These are phyloP conservation scores for Aegle marmelos DNA, from an alignment of 345 rosid species.

Conservation along the genomic window DNA sequence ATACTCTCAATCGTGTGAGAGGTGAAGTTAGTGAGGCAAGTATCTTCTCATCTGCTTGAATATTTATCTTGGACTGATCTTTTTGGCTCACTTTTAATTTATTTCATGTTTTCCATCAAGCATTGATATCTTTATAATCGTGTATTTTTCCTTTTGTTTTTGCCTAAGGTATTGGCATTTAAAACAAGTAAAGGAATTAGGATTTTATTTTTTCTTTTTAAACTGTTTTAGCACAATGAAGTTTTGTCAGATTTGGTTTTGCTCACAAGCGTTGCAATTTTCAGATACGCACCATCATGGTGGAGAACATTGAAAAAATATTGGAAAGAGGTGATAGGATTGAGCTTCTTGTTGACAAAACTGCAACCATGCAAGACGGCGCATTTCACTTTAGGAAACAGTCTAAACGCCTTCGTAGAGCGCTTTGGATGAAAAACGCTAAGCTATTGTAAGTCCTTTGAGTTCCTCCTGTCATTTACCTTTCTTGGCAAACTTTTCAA, in stretches of 20 bases:
- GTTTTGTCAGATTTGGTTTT: neutral
- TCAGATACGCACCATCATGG: slow-evolving; percentile 93
- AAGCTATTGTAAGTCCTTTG: slow-evolving; percentile 72
- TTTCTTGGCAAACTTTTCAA: neutral
- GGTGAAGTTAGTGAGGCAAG: slow-evolving; percentile 94
- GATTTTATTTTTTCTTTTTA: slow-evolving; percentile 3
- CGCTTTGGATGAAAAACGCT: slow-evolving; percentile 97
- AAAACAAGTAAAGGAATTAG: neutral
- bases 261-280: neutral
- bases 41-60: slow-evolving; percentile 17
- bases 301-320: slow-evolving; percentile 94
- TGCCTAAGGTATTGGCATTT: neutral
- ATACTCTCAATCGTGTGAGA: slow-evolving; percentile 85
- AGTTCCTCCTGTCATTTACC: slow-evolving; percentile 2
- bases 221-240: neutral
- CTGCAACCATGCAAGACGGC: slow-evolving; percentile 91
- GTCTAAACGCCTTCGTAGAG: slow-evolving; percentile 84
- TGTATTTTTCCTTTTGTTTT: neutral
- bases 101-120: neutral
- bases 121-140: neutral
- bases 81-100: slow-evolving; percentile 6
- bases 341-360: slow-evolving; percentile 95
- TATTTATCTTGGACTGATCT: neutral
- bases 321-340: slow-evolving; percentile 95
- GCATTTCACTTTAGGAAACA: slow-evolving; percentile 95